Base-by-base conservation (phyloP, 179 eudicot species). In the Patellifolia procumbens region DNA sequence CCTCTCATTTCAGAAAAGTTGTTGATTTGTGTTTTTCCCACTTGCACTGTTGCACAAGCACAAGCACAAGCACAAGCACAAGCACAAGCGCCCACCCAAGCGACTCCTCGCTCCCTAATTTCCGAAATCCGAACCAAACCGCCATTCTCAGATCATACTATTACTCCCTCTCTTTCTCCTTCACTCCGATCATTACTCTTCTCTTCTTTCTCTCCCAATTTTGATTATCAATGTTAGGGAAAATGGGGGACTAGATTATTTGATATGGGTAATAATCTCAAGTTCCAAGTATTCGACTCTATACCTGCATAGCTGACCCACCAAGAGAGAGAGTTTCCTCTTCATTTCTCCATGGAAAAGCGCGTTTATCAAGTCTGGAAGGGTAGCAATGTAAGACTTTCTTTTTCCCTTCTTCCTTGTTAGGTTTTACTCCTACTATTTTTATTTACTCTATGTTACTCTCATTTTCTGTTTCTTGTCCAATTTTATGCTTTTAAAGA, bases 321-420 rank as follows among this genome's bases (percentile, higher is more conserved):
- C 2, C 0, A n/a, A 51, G 22, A 51, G 17, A n/a, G 26, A n/a
- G 8, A 32, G 8, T 15, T 58, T 55, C 34, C 29, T 17, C 58
- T 52, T 31, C 43, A 32, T 32, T 80, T 68, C 77, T 73, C 78
- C 56, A 89, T 89, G 92, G 90, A 89, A 37, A 87, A 83, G 75
- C 90, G 90, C 63, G 90, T 89, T 82, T 81, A 87, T 82, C 84
- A 89, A 84, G 85, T 65, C n/a, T 89, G 92, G 92, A 89, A 89
- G 82, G 92, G 92, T 43, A 86, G 82, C 73, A 83, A 83, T 79
- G 85, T 83, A 76, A 76, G 83, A 46, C 4, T 52, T 53, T 48
- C 31, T 62, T 19, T 15, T 19, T 31, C 43, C 52, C 6, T 2
- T 8, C 1, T 46, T 53, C 26, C 52, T 52, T 39, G 46, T 43